phyloP scores from a whole-genome alignment of 768 basidiomycete species.

The Calocybe gangraenosa region DNA sequence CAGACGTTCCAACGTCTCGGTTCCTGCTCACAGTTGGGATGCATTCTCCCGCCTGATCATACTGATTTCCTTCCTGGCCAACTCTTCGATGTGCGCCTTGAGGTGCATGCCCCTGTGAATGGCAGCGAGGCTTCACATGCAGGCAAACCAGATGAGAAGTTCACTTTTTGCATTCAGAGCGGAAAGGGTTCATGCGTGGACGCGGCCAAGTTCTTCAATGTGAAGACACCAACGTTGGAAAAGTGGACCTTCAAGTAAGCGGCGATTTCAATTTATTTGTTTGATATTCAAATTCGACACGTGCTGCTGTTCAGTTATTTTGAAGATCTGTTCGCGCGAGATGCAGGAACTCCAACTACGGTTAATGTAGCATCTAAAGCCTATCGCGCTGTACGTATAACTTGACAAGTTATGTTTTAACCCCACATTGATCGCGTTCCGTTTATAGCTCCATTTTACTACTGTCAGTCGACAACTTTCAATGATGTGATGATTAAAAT shows the following conservation, averaged over 20 bases:
- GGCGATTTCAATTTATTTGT: neutral
- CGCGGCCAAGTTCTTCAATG: slow-evolving; percentile 31
- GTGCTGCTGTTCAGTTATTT: slow-evolving; percentile 29
- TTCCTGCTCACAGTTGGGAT: slow-evolving; percentile 36
- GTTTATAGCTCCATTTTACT: slow-evolving; percentile 23
- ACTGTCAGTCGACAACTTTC: slow-evolving; percentile 16
- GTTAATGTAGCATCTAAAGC: slow-evolving; percentile 42
- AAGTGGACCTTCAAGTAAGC: slow-evolving; percentile 38
- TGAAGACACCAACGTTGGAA: slow-evolving; percentile 28
- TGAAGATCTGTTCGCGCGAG: slow-evolving; percentile 39
- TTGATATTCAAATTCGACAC: neutral
- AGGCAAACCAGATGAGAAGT: slow-evolving; percentile 32
- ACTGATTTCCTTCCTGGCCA: slow-evolving; percentile 39
- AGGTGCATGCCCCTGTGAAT: slow-evolving; percentile 39
- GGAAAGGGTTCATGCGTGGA: slow-evolving; percentile 29
- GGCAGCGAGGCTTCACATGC: slow-evolving; percentile 31
- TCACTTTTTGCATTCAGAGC: slow-evolving; percentile 34
- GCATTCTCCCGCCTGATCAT: slow-evolving; percentile 41
- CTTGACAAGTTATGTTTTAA: too few relatives aligned
- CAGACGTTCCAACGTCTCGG: slow-evolving; percentile 39
- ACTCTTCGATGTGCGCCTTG: slow-evolving; percentile 38
- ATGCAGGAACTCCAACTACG: slow-evolving; percentile 25
- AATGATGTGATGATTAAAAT: neutral
- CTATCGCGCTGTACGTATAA: slow-evolving; percentile 31
- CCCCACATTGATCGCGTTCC: neutral